These are phyloP conservation scores for Phytophthora capsici DNA, from an alignment of 352 stramenopile species.

Conservation along the genomic window DNA sequence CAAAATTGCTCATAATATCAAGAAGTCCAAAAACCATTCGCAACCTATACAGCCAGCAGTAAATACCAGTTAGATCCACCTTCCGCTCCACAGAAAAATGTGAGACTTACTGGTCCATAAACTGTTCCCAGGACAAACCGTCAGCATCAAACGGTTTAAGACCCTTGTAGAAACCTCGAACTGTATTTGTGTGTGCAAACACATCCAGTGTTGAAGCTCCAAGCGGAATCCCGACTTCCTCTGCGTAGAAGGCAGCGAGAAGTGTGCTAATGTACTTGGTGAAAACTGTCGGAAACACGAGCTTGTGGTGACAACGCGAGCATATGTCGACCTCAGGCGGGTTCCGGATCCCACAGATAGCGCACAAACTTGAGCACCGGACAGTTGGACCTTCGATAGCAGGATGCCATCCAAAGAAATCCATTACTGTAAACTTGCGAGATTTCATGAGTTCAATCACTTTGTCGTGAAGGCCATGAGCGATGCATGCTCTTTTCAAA, in stretches of 20 bases:
- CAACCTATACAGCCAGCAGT: slow-evolving; percentile 43
- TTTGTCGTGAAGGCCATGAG: slow-evolving; percentile 61
- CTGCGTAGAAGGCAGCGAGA: slow-evolving; percentile 76
- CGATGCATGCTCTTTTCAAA: slow-evolving; percentile 67
- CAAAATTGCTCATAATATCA: slow-evolving; percentile 84
- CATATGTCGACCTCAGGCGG: slow-evolving; percentile 64
- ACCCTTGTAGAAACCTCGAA: slow-evolving; percentile 76
- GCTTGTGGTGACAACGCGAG: slow-evolving; percentile 56
- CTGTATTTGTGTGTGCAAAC: slow-evolving; percentile 71
- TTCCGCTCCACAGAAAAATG: not conserved
- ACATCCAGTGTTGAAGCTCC: slow-evolving; percentile 76
- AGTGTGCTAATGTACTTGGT: slow-evolving; percentile 82
- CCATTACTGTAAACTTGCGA: slow-evolving; percentile 72
- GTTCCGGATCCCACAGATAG: slow-evolving; percentile 79
- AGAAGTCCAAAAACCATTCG: slow-evolving; percentile 82
- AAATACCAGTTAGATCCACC: slow-evolving; percentile 6
- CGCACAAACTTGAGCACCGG: slow-evolving; percentile 75
- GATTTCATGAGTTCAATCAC: slow-evolving; percentile 59
- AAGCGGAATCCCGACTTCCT: slow-evolving; percentile 76
- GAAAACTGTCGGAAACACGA: slow-evolving; percentile 77
- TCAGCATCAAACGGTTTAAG: slow-evolving; percentile 69
- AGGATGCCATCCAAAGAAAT: slow-evolving; percentile 86
- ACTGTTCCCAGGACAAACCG: slow-evolving; percentile 66
- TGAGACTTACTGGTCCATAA: slow-evolving; percentile 67
- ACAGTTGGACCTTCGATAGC: slow-evolving; percentile 75